Percentiles rank a stretch among this genome's conserved stretches.
Evolutionary conservation across 2,329 filamentous ascomycete species (phyloP).

Genomic region (Aureobasidium musti): DNA sequence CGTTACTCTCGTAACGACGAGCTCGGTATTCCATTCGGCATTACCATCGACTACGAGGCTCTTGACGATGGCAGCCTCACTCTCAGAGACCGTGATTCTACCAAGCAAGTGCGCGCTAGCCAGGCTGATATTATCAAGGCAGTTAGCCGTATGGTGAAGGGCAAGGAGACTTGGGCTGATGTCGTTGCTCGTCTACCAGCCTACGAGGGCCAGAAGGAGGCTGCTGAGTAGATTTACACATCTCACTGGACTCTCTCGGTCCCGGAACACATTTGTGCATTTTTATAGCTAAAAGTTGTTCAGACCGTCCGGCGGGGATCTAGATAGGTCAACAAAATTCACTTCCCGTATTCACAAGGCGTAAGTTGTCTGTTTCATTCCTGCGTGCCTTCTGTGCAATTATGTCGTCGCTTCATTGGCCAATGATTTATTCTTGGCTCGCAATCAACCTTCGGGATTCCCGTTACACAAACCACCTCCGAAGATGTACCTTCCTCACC

Average conservation of each 20-base stretch:
- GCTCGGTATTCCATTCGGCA: slow-evolving; percentile 87
- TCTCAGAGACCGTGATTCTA: slow-evolving; percentile 85
- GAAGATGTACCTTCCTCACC: neutral
- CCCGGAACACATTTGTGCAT: neutral
- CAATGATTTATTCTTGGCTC: slow-evolving; percentile 2
- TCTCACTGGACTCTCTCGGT: neutral
- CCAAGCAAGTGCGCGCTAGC: slow-evolving; percentile 82
- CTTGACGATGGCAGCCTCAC: slow-evolving; percentile 84
- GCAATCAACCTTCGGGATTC: neutral
- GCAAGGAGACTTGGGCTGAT: slow-evolving; percentile 67
- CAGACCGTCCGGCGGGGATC: neutral
- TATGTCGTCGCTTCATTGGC: neutral
- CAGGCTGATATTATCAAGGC: slow-evolving; percentile 78
- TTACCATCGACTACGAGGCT: slow-evolving; percentile 96
- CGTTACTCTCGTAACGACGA: slow-evolving; percentile 94
- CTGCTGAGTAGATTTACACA: neutral
- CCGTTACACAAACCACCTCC: slow-evolving; percentile 1
- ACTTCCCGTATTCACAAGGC: neutral
- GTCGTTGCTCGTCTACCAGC: slow-evolving; percentile 75
- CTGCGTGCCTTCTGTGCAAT: neutral
- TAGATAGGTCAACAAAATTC: slow-evolving; percentile 8
- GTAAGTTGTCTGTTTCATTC: neutral
- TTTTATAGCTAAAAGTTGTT: neutral
- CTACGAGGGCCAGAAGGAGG: slow-evolving; percentile 68
- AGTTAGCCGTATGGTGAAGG: slow-evolving; percentile 64